Base-by-base conservation (phyloP, 1,139 yeast genomes). In the Candida glucosophila region DNA sequence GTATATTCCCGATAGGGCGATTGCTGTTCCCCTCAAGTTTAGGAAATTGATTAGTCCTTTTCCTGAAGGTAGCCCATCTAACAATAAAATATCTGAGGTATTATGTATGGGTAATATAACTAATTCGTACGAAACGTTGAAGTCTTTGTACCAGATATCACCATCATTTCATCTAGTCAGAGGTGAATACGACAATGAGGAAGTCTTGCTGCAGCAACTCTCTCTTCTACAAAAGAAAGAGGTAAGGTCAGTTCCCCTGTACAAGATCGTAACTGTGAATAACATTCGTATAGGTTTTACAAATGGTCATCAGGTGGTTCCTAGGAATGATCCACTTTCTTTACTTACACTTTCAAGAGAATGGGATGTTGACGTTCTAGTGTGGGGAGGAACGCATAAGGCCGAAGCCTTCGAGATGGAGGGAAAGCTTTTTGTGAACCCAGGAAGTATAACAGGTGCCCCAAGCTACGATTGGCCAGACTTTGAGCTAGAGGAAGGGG, bases 381-480 rank as follows among this genome's bases (percentile, higher is more conserved):
- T 90, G n/a, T 85, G 93, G 83, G 97, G 97, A n/a, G 95, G 95
- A 0, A 78, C 95, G 2, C 95, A 85, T 49, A 73, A 76, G 36
- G 93, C 85, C 5, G 97, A 90, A 46, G 95, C 96, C 0, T 90
- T 85, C 44, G 83, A 92, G 7, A 59, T 88, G 33, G 97, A 86
- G 39, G 94, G 93, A 15, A 85, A 83, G 55, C 85, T 88, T 52
- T 90, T 90, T 44, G 68, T 90, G 14, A 88, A 85, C 48, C 98
- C 98, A 0, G 98, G 98, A 1, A 80, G 94, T 46, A 94, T 93
- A 22, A 86, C 97, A 0, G 98, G 98, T 9, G 95, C 96, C 0
- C 73, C 69, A 40, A 68, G 68, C 25, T 67, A 76, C 27, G 59
- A 53, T 27, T 55, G 66, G 65, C 60, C 55, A 3, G 63, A 57